A percentile compares a stretch with the other conserved stretches of the same genome.
Conservation (phyloP, 176 grass and related monocot species). For the sorghum (Sorghum bicolor) region DNA sequence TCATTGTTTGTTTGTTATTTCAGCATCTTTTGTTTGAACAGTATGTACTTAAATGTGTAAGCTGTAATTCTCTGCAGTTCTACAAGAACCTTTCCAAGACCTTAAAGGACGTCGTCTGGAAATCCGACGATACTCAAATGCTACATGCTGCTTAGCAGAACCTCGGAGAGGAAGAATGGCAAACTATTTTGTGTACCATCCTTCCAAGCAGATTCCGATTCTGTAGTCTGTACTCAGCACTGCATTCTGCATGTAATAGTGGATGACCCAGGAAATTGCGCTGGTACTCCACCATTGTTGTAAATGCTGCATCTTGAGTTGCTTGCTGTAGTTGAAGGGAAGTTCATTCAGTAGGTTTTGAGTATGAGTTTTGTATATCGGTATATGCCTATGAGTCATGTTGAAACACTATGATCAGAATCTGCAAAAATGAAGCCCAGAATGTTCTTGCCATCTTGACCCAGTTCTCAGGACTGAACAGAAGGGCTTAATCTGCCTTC, state of each 20-base stretch:
- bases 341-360: slow-evolving; percentile 21
- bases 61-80: slow-evolving; percentile 47
- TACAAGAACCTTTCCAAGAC: slow-evolving; percentile 78
- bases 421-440: background rate
- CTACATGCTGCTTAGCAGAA: slow-evolving; percentile 22
- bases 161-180: slow-evolving; percentile 18
- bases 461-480: background rate
- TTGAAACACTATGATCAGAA: background rate
- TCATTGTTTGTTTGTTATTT: background rate
- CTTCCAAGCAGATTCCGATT: slow-evolving; percentile 2
- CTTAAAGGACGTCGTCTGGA: slow-evolving; percentile 91
- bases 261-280: background rate
- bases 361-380: background rate
- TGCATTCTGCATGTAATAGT: slow-evolving; percentile 3
- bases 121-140: slow-evolving; percentile 54
- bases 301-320: slow-evolving; percentile 31
- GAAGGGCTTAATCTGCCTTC: background rate
- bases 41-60: slow-evolving; percentile 12
- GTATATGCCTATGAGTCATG: background rate
- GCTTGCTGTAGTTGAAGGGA: slow-evolving; percentile 16
- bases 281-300: background rate
- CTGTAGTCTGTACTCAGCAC: background rate
- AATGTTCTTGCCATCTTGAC: background rate
- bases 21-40: background rate
- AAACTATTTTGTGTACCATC: slow-evolving; percentile 34